Evolutionary conservation across 2,329 filamentous ascomycete species (phyloP).

Genomic region (Aspergillus vadensis): DNA sequence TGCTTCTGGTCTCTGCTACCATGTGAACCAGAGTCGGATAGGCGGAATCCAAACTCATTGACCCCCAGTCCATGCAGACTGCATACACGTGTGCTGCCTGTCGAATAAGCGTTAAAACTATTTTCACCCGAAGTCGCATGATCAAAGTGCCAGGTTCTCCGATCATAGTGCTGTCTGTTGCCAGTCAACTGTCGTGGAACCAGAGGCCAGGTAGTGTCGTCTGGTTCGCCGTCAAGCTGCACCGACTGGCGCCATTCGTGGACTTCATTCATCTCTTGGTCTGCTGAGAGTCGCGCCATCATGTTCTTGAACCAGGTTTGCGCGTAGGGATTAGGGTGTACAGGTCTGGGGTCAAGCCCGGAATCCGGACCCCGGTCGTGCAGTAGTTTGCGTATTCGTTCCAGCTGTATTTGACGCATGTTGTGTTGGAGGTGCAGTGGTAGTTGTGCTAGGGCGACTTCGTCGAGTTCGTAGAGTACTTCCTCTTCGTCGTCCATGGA

Average conservation of each 20-base stretch:
- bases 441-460: slow-evolving; percentile 29
- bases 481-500: slow-evolving; percentile 30
- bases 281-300: slow-evolving; percentile 11
- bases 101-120: background rate
- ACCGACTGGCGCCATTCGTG: background rate
- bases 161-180: background rate
- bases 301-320: slow-evolving; percentile 22
- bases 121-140: background rate
- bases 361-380: slow-evolving; percentile 12
- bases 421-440: slow-evolving; percentile 27
- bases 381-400: slow-evolving; percentile 22
- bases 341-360: background rate
- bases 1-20: background rate
- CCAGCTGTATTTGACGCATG: slow-evolving; percentile 32
- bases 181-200: background rate
- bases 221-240: background rate
- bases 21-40: background rate
- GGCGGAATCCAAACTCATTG: background rate
- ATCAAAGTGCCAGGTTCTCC: background rate
- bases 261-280: slow-evolving; percentile 5
- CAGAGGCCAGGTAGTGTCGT: slow-evolving; percentile 3
- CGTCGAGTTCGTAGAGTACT: slow-evolving; percentile 31
- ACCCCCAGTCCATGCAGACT: slow-evolving; percentile 3
- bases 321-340: slow-evolving; percentile 1
- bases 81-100: slow-evolving; percentile 3